phyloP scores from a whole-genome alignment of 2,329 filamentous ascomycete species.

The Exophiala sideris region DNA sequence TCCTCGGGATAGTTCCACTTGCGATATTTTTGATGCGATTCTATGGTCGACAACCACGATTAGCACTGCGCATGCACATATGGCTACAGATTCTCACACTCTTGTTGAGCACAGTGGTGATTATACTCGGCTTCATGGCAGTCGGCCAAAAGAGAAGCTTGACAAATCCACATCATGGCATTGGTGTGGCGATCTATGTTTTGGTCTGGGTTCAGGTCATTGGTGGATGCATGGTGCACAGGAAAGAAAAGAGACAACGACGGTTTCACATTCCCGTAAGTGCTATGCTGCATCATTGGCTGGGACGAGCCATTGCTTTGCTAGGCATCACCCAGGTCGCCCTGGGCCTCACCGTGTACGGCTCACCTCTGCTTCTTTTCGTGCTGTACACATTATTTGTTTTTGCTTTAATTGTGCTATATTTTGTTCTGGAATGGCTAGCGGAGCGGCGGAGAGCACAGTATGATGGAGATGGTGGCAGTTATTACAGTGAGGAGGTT shows the following conservation, averaged over 20 bases:
- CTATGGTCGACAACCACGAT: conserved; percentile 53
- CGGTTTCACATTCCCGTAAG: conserved; percentile 56
- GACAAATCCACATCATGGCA: conserved; percentile 65
- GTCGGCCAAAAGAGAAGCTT: conserved; percentile 59
- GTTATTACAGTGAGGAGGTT: conserved; percentile 54
- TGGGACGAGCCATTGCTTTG: conserved; percentile 72
- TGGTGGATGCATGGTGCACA: conserved; percentile 57
- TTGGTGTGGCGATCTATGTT: conserved; percentile 62
- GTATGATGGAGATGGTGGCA: conserved; percentile 57
- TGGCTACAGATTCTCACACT: conserved; percentile 62
- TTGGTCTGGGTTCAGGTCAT: conserved; percentile 58
- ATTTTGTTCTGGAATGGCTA: conserved; percentile 76
- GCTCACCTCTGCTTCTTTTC: conserved; percentile 80
- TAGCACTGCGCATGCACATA: conserved; percentile 59
- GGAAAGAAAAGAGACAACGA: conserved; percentile 51
- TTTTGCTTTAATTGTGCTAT: conserved; percentile 66
- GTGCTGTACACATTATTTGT: conserved; percentile 81
- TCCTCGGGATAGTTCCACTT: conserved; percentile 57
- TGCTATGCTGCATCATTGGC: conserved; percentile 78
- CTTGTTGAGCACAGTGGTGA: conserved; percentile 58
- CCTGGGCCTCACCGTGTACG: conserved; percentile 85
- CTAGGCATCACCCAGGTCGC: conserved; percentile 85
- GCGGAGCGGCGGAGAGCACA: conserved; percentile 55
- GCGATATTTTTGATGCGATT: conserved; percentile 61
- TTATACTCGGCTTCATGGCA: conserved; percentile 61